phyloP scores from a whole-genome alignment of 1,284 basidiomycete genomes.

The Psilocybe mexicana region DNA sequence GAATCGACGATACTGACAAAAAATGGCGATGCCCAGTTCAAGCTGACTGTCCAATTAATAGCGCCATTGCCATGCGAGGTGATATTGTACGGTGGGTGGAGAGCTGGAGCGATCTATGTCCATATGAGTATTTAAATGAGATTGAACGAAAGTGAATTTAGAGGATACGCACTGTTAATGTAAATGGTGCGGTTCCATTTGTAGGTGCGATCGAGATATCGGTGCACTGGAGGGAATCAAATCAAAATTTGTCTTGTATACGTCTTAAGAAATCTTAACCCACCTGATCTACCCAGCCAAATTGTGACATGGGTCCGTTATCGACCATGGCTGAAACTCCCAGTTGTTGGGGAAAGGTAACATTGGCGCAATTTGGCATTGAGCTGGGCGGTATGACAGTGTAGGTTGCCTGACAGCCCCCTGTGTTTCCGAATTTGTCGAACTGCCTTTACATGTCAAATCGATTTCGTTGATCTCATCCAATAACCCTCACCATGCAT shows the following conservation, averaged over 20 bases:
- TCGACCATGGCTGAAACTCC: constrained; percentile 45
- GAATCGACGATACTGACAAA: constrained; percentile 57
- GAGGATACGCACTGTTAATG: constrained; percentile 44
- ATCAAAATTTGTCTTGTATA: neutral
- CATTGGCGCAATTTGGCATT: constrained; percentile 45
- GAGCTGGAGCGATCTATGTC: constrained; percentile 52
- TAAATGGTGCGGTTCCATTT: constrained; percentile 62
- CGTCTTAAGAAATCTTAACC: constrained; percentile 6
- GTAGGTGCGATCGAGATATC: constrained; percentile 52
- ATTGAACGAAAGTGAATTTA: neutral
- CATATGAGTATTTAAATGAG: constrained; percentile 1
- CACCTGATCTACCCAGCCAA: constrained; percentile 60
- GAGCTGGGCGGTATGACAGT: constrained; percentile 47
- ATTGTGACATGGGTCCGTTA: constrained; percentile 52
- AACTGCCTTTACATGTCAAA: constrained; percentile 35
- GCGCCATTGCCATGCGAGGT: constrained; percentile 40
- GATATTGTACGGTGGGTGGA: constrained; percentile 61
- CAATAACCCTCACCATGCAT: constrained; percentile 53
- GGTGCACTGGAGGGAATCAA: constrained; percentile 41
- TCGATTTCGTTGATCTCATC: neutral
- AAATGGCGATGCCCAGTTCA: constrained; percentile 57
- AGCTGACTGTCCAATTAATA: constrained; percentile 58
- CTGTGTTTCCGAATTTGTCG: constrained; percentile 53
- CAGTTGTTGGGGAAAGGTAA: constrained; percentile 47
- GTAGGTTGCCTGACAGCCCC: constrained; percentile 60